Conservation (phyloP, 2,329 filamentous ascomycete genomes). For the Chalaropsis thielavioides region DNA sequence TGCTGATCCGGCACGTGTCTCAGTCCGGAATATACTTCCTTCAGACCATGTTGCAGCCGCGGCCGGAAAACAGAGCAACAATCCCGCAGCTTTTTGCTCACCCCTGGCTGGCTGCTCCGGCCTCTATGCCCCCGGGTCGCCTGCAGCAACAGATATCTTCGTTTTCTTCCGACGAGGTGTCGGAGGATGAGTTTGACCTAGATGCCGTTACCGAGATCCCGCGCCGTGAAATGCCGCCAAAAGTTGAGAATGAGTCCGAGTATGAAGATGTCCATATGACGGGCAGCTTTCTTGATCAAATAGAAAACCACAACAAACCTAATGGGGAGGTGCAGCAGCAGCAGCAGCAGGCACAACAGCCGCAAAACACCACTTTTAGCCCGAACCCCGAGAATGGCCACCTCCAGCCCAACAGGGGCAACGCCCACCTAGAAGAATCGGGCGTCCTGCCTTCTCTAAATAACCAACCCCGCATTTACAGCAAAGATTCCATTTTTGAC, state of each 20-base stretch:
- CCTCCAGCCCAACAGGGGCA: background rate
- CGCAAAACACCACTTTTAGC: slow-evolving; percentile 5
- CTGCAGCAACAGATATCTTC: slow-evolving; percentile 21
- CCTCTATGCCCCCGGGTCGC: slow-evolving; percentile 21
- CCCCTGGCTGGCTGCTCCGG: slow-evolving; percentile 48
- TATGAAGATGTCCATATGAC: slow-evolving; percentile 17
- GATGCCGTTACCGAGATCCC: slow-evolving; percentile 5
- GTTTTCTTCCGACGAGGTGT: slow-evolving; percentile 45
- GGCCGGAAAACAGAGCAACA: slow-evolving; percentile 62
- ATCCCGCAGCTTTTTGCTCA: slow-evolving; percentile 56
- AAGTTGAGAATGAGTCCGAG: background rate
- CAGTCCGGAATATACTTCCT: slow-evolving; percentile 59
- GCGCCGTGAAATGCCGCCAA: slow-evolving; percentile 4
- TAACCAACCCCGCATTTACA: slow-evolving; percentile 22
- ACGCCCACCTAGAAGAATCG: slow-evolving; percentile 4
- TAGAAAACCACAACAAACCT: slow-evolving; percentile 6
- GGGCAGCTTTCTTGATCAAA: slow-evolving; percentile 12
- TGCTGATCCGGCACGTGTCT: slow-evolving; percentile 47
- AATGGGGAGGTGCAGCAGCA: background rate
- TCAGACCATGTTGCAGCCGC: slow-evolving; percentile 62
- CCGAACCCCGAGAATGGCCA: background rate
- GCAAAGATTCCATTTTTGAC: slow-evolving; percentile 33
- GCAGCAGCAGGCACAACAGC: background rate
- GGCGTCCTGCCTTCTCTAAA: slow-evolving; percentile 8
- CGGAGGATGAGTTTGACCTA: slow-evolving; percentile 36